Evolutionary conservation across 306 rosid genomes (phyloP), one percentile per base, ranked within the genome.

Genomic region (Alnus rubra): DNA sequence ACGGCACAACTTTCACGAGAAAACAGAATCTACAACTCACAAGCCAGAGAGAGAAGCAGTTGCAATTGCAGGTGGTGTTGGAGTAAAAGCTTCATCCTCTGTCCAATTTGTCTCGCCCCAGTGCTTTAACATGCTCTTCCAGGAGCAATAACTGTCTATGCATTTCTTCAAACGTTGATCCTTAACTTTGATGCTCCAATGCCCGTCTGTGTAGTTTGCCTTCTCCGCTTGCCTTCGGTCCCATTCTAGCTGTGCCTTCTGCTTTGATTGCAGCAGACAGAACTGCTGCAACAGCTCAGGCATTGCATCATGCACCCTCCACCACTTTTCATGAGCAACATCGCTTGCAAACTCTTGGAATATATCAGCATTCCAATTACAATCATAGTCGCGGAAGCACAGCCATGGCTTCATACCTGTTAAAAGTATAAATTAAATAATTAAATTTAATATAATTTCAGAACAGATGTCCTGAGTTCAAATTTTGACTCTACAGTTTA

Each of bases 21-120:
- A 47, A n/a, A 19, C 9, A 9, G 31, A 69, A 23, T n/a, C 52
- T 9, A 31, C 4, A 2, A 73, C 30, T 54, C 76, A 60, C 10
- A 33, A 47, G 44, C 64, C 64, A 71, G 87, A 55, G 18, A 82
- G 76, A 35, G 86, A 23, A 16, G 75, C 31, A 0, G 78, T 45
- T 2, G 84, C 8, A 62, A 87, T 76, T 0, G 91, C 64, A 59
- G 97, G 97, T 4, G 96, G 96, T 18, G 96, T 58, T 42, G 83
- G 92, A 74, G 70, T 58, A 49, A 81, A 76, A 67, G 78, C 74
- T 70, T 83, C 90, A 55, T 83, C 90, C 58, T 92, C 94, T 0
- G 98, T 92, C 98, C 98, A 95, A 78, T 95, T 95, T 37, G 92
- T 88, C 88, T 95, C 98, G 31, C 98, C 98, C 98, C 98, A 95